Conservation (phyloP, 305 asterid genomes). For the Fraxinus platypoda region DNA sequence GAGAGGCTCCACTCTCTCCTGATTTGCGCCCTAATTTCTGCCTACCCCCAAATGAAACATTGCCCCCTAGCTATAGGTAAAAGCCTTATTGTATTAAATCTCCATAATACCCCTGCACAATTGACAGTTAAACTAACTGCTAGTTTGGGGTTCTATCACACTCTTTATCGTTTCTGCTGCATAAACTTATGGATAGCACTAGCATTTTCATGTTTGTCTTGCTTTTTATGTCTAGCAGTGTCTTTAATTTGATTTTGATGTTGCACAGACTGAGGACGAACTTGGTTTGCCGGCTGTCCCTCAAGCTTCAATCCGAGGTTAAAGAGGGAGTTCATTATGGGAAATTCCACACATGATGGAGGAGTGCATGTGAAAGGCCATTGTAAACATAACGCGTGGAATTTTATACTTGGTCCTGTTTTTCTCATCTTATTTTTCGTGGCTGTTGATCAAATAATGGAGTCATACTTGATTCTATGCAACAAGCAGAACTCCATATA, state of each 20-base stretch:
- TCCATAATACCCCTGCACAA: not conserved
- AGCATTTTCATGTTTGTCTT: not conserved
- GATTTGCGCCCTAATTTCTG: not conserved
- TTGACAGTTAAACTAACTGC: not conserved
- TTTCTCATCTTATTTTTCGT: slow-evolving; percentile 1
- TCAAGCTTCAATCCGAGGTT: slow-evolving; percentile 80
- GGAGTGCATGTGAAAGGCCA: not conserved
- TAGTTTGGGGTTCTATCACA: not conserved
- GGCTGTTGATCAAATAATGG: slow-evolving; percentile 17
- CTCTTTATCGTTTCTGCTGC: not conserved
- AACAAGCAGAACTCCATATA: not conserved
- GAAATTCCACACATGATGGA: not conserved
- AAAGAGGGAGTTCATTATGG: slow-evolving; percentile 22
- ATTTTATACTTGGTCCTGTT: slow-evolving; percentile 10
- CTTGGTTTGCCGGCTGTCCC: slow-evolving; percentile 96
- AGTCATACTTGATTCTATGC: slow-evolving; percentile 15
- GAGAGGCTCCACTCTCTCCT: not conserved
- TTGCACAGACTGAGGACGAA: slow-evolving; percentile 78
- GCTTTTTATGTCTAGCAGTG: not conserved
- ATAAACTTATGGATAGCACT: not conserved
- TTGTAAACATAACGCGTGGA: slow-evolving; percentile 9
- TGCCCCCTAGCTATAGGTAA: not conserved
- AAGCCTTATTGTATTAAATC: not conserved
- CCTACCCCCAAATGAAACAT: not conserved
- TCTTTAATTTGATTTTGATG: slow-evolving; percentile 18